Percentiles rank a stretch among this genome's conserved stretches.
These are phyloP conservation scores for Paramecium sexaurelia DNA, from an alignment of 73 alveolate genomes.

Conservation along the genomic window DNA sequence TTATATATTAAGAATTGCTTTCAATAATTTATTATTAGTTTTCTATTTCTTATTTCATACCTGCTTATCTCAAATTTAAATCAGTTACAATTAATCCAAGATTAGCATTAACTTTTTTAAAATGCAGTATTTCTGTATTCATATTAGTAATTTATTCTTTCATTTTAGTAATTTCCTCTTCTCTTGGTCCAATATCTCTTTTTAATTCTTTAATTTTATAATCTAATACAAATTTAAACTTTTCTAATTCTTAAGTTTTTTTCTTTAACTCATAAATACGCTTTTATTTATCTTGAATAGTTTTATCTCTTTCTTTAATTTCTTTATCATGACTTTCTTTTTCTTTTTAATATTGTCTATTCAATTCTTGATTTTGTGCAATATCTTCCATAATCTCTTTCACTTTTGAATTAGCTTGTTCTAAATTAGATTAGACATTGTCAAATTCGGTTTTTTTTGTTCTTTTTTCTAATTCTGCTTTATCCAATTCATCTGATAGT, in stretches of 20 bases:
- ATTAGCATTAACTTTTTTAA: conserved; percentile 84
- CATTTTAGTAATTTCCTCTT: conserved; percentile 85
- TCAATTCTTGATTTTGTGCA: conserved; percentile 54
- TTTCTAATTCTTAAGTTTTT: conserved; percentile 95
- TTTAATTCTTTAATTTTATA: conserved; percentile 94
- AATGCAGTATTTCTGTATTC: conserved; percentile 82
- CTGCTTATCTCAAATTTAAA: conserved; percentile 79
- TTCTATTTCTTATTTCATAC: conserved; percentile 81
- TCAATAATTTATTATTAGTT: conserved; percentile 67
- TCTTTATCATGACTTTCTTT: conserved; percentile 72
- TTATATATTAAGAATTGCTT: conserved; percentile 76
- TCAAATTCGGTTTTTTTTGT: conserved; percentile 56
- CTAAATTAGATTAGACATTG: conserved; percentile 67
- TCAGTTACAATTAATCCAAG: conserved; percentile 85
- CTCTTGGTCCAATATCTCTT: conserved; percentile 95
- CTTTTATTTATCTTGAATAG: conserved; percentile 89
- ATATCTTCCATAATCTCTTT: conserved; percentile 71
- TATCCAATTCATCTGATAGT: conserved; percentile 73
- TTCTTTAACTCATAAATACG: conserved; percentile 90
- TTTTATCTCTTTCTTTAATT: conserved; percentile 87
- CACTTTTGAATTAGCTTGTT: conserved; percentile 66
- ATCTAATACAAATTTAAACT: conserved; percentile 94
- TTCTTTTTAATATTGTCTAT: conserved; percentile 60
- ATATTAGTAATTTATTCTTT: conserved; percentile 83
- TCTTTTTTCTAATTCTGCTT: conserved; percentile 76